Base-by-base conservation (phyloP, 805 yeast genomes). In the Wickerhamomyces subpelliculosus region DNA sequence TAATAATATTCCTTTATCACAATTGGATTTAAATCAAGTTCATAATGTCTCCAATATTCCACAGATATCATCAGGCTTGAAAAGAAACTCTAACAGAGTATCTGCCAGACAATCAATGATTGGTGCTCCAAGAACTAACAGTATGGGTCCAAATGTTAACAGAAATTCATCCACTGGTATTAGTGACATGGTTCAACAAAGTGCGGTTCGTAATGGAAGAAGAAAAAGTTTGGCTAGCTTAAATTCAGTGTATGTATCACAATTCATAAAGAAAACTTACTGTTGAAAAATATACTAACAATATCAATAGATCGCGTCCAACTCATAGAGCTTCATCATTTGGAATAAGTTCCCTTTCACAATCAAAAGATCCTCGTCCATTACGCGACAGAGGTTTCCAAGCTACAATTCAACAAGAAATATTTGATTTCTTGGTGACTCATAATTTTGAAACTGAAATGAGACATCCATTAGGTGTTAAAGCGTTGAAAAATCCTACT, bases 381-480 rank as follows among this genome's bases (percentile, higher is more conserved):
- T 58, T 87, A 21, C 67, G 88, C 40, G 95, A 87, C 57, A 73
- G 72, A 44, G 70, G 66, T 43, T 86, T 75, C 55, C 94, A 84
- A 55, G 62, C 60, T 31, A 62, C 70, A 21, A 73, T 85, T 43
- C 85, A 78, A 46, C 78, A 78, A 41, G 84, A 82, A 36, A 70
- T 87, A 14, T 73, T 70, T 51, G 80, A 78, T 22, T 89, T 75
- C 55, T 61, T 88, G 36, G 62, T 69, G 5, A 61, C 65, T 9
- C 75, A 81, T 55, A 73, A 75, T 53, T 88, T 84, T 58, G 95
- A 84, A 52, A 62, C 75, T 26, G 90, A 83, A 41, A 80, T 78
- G 68, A 80, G 78, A 48, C 85, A 81, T 45, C 73, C 85, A 4
- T 59, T 88, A 17, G 70, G 84, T 3, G 64, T 70, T 9, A 79